Conservation (phyloP, 192 early-diverging fungal species). For the Dissophora ornata region DNA sequence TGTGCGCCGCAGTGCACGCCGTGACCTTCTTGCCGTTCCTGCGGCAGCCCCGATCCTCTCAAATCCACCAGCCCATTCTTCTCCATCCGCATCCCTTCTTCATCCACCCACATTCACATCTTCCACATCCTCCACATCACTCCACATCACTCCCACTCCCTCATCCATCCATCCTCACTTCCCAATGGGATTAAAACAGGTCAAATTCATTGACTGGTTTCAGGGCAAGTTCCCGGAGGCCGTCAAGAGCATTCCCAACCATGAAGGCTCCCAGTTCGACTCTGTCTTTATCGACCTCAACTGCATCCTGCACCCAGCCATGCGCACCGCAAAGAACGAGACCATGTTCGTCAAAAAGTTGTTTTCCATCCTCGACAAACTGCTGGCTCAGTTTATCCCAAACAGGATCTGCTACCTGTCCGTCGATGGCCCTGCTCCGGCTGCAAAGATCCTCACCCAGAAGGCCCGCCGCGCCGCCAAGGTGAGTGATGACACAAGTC, state of each 20-base stretch:
- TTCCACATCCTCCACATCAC: not conserved
- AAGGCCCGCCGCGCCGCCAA: constrained; percentile 39
- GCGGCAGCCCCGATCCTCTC: too few relatives aligned
- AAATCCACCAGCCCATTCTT: too few relatives aligned
- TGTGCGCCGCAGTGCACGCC: too few relatives aligned
- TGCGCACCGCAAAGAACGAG: constrained; percentile 47
- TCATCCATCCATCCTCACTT: not conserved
- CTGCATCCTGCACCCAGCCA: constrained; percentile 42
- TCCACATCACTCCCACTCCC: not conserved
- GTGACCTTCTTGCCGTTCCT: too few relatives aligned
- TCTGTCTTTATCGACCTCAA: constrained; percentile 56
- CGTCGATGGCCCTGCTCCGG: constrained; percentile 50
- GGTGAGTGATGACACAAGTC: too few relatives aligned
- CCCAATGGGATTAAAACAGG: constrained; percentile 56
- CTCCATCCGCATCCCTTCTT: too few relatives aligned
- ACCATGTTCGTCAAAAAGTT: constrained; percentile 43
- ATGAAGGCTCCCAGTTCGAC: constrained; percentile 41
- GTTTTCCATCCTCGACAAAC: constrained; percentile 33
- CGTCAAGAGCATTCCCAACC: not conserved
- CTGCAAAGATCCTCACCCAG: constrained; percentile 45
- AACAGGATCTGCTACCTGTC: constrained; percentile 48
- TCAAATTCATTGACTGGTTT: constrained; percentile 54
- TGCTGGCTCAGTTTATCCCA: constrained; percentile 38
- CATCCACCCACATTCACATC: not conserved
- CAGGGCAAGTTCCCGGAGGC: constrained; percentile 26